A percentile compares a stretch with the other conserved stretches of the same genome.
Evolutionary conservation across 345 rosid species (phyloP).

Genomic region (Moricandia moricandioides): DNA sequence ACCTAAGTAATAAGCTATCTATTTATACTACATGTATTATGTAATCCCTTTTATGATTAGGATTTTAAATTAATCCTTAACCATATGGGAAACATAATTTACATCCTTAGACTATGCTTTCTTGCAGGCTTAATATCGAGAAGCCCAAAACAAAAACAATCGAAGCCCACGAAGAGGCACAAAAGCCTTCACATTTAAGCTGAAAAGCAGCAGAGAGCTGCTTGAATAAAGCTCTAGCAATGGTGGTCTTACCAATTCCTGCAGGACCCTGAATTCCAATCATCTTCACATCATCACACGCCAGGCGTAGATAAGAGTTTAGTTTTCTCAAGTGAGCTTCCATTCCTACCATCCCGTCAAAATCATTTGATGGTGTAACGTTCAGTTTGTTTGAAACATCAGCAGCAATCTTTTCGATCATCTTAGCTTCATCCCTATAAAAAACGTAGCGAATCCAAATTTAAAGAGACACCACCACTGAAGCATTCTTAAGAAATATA

Average conservation of each 20-base stretch:
- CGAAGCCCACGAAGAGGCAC: too few species aligned
- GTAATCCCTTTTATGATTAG: too few species aligned
- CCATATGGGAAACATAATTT: too few species aligned
- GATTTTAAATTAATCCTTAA: too few species aligned
- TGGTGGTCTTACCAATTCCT: background rate
- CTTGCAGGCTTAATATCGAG: too few species aligned
- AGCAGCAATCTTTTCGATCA: background rate
- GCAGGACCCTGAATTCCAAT: background rate
- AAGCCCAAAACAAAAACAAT: too few species aligned
- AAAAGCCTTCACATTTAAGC: too few species aligned
- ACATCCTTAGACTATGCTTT: too few species aligned
- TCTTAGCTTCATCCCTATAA: background rate
- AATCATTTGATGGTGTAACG: background rate
- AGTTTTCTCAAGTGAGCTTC: background rate
- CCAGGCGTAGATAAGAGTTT: background rate
- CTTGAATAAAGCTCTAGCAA: background rate
- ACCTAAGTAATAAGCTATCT: too few species aligned
- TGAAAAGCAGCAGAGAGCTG: background rate
- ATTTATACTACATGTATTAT: too few species aligned
- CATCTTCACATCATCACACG: background rate
- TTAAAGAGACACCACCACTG: background rate
- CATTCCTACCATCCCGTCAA: background rate
- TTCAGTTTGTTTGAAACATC: background rate
- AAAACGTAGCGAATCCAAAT: background rate
- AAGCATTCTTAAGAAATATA: background rate